Evolutionary conservation across 1,284 basidiomycete genomes (phyloP), one percentile per base, ranked within the genome.

Genomic region (Irpex sp.): DNA sequence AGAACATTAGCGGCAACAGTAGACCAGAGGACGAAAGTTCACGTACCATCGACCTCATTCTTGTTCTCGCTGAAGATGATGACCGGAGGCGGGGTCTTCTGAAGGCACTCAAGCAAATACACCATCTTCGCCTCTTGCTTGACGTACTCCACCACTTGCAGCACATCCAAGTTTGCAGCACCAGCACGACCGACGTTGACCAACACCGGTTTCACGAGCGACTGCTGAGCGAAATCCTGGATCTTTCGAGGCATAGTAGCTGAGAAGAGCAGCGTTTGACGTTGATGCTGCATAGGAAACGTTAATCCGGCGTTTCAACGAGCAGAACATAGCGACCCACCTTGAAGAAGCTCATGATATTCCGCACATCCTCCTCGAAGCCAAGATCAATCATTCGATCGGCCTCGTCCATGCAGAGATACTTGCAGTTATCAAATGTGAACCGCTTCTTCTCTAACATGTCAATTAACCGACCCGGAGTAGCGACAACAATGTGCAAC

Each of bases 111-210:
- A 54, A 99, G 81, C 13, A 99, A 83, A 74, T 98, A 98, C 0
- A 98, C 95, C 97, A 99, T 98, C 78, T 99, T 99, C 0, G 97
- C 96, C 76, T 99, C 97, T 71, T 97, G 95, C 77, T 98, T 98
- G 68, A 99, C 97, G 70, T 97, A 98, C 77, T 99, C 97, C 21
- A 99, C 95, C 57, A 98, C 93, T 72, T 99, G 97, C 50, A 99
- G 83, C 9, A 99, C 94, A 72, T 98, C 96, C 75, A 99, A 78
- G 75, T 96, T 97, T 43, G 97, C 97, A 8, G 97, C 97, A 72
- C 97, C 97, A 1, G 97, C 97, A 71, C 97, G 90, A 39, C 97
- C 97, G 50, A 98, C 97, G 72, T 99, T 98, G 69, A 99, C 95
- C 19, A 99, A 81, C 11, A 99, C 84, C 0, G 97, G 97, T 68